Evolutionary conservation across 305 asterid genomes (phyloP).

Genomic region (Solanum hybrid): DNA sequence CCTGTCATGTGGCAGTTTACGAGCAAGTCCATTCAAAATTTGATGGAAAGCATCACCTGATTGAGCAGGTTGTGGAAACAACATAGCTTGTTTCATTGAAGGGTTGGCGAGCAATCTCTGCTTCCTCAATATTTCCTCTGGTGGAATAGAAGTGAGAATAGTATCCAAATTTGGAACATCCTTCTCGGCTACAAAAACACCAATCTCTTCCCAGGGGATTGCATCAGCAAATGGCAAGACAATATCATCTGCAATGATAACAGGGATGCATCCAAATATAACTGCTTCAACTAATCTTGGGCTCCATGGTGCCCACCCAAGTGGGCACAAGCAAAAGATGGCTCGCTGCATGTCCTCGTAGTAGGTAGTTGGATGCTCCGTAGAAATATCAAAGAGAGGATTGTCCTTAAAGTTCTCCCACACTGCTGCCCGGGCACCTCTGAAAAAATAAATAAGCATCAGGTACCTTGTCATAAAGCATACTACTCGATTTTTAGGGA

Average conservation of each 20-base stretch:
- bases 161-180: constrained; percentile 66
- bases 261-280: constrained; percentile 73
- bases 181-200: constrained; percentile 57
- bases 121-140: constrained; percentile 53
- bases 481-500: not conserved
- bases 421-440: constrained; percentile 76
- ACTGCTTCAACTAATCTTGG: constrained; percentile 81
- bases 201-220: constrained; percentile 83
- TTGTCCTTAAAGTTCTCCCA: constrained; percentile 84
- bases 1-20: constrained; percentile 51
- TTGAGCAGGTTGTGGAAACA: constrained; percentile 68
- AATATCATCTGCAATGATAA: constrained; percentile 73
- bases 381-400: constrained; percentile 71
- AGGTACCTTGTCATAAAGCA: not conserved
- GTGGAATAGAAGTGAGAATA: constrained; percentile 63
- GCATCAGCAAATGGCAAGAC: constrained; percentile 71
- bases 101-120: constrained; percentile 75
- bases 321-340: constrained; percentile 70
- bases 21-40: constrained; percentile 59
- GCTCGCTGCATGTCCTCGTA: constrained; percentile 77
- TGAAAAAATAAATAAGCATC: constrained; percentile 8
- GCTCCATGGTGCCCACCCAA: constrained; percentile 96
- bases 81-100: constrained; percentile 72
- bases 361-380: constrained; percentile 68
- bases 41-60: constrained; percentile 79